These are phyloP conservation scores for Stentor roeselii DNA, from an alignment of 73 alveolate species.

Conservation along the genomic window DNA sequence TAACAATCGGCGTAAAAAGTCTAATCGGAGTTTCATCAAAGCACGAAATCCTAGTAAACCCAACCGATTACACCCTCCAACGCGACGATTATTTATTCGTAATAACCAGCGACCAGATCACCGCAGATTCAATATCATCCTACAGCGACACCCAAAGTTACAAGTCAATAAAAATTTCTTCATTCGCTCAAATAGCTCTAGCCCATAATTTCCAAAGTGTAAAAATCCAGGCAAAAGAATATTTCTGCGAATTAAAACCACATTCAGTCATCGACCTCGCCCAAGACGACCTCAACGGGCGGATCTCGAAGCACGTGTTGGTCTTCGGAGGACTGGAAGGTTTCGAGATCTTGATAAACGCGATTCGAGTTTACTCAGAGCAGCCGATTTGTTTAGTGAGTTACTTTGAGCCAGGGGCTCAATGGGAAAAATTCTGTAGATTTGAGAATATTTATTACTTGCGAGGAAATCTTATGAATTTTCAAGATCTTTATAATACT, in stretches of 20 bases:
- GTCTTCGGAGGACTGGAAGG: slow-evolving; percentile 15
- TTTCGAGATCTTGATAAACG: slow-evolving; percentile 3
- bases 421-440: slow-evolving; percentile 11
- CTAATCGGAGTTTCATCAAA: background rate
- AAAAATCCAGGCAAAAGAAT: background rate
- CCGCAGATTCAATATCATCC: slow-evolving; percentile 10
- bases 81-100: background rate
- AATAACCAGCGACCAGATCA: background rate
- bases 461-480: background rate
- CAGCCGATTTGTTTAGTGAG: slow-evolving; percentile 6
- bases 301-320: background rate
- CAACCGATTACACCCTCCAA: background rate
- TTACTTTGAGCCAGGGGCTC: background rate
- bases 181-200: background rate
- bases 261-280: background rate
- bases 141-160: background rate
- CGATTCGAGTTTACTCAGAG: background rate
- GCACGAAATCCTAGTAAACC: slow-evolving; percentile 13
- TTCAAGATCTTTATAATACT: slow-evolving; percentile 21
- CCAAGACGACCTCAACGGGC: background rate
- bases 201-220: background rate
- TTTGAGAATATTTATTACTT: slow-evolving; percentile 8
- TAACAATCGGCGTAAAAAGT: background rate
- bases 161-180: background rate
- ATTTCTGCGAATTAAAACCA: background rate